phyloP scores from a whole-genome alignment of 805 yeast genomes.

The Candida michaelii region DNA sequence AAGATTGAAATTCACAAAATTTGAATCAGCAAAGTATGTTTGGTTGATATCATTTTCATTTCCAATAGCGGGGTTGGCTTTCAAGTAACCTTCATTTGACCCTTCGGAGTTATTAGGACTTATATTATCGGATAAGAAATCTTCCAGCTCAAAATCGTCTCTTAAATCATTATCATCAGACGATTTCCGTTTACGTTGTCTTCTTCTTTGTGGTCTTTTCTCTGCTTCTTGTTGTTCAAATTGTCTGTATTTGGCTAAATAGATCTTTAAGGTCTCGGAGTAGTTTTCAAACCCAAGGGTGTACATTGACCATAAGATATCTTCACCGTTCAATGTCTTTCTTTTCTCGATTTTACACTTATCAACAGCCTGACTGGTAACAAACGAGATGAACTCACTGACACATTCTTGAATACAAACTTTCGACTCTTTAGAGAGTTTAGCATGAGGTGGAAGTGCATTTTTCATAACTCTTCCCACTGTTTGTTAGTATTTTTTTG shows the following conservation, averaged over 20 bases:
- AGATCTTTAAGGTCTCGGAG: slow-evolving; percentile 73
- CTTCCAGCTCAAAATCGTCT: slow-evolving; percentile 10
- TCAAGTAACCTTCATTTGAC: background rate
- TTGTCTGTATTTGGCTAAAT: slow-evolving; percentile 34
- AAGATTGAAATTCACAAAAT: slow-evolving; percentile 10
- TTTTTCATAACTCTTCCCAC: slow-evolving; percentile 75
- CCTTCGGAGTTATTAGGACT: slow-evolving; percentile 16
- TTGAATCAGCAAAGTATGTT: slow-evolving; percentile 7
- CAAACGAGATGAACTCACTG: slow-evolving; percentile 75
- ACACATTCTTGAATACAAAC: slow-evolving; percentile 84
- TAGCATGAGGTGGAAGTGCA: slow-evolving; percentile 71
- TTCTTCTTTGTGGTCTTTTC: slow-evolving; percentile 14
- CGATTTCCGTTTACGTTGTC: slow-evolving; percentile 4
- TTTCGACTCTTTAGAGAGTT: slow-evolving; percentile 76
- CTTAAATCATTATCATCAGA: background rate
- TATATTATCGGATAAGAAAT: slow-evolving; percentile 16
- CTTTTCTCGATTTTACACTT: slow-evolving; percentile 69
- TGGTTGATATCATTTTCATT: slow-evolving; percentile 6
- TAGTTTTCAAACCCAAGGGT: slow-evolving; percentile 77
- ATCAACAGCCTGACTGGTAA: slow-evolving; percentile 80
- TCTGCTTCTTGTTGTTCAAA: slow-evolving; percentile 17
- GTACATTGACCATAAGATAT: slow-evolving; percentile 64
- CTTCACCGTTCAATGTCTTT: slow-evolving; percentile 79
- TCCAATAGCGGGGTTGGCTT: background rate
- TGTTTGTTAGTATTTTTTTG: slow-evolving; percentile 16